Evolutionary conservation across 139 green algal species (phyloP).

Genomic region (Zygnema circumcarinatum): DNA sequence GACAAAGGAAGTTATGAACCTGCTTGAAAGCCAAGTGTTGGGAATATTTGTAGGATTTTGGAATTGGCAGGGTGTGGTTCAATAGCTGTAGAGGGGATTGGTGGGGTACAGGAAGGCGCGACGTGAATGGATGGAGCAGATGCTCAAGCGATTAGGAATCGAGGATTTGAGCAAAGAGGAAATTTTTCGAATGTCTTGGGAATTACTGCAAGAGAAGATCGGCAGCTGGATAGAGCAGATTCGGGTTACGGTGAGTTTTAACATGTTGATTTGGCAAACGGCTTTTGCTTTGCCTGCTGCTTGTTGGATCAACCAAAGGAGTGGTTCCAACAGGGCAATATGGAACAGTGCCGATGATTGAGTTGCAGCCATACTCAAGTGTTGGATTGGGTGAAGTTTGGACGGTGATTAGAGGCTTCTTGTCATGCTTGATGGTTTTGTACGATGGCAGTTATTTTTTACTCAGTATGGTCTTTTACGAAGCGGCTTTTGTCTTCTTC

Average conservation of each 20-base stretch:
- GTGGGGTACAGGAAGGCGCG: constrained; percentile 42
- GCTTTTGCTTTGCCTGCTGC: neutral
- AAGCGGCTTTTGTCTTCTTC: too few relatives aligned
- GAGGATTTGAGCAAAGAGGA: constrained; percentile 56
- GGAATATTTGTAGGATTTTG: too few relatives aligned
- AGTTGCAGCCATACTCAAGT: too few relatives aligned
- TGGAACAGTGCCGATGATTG: neutral
- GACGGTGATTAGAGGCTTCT: too few relatives aligned
- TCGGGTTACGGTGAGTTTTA: constrained; percentile 12
- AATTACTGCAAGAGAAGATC: constrained; percentile 51
- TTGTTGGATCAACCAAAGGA: constrained; percentile 1
- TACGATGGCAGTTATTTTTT: too few relatives aligned
- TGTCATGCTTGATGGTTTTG: too few relatives aligned
- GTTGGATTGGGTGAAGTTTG: too few relatives aligned
- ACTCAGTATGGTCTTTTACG: too few relatives aligned
- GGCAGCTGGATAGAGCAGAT: constrained; percentile 58
- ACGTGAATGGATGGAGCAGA: constrained; percentile 38
- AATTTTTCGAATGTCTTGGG: constrained; percentile 48
- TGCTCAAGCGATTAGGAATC: constrained; percentile 37
- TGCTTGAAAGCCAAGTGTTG: too few relatives aligned
- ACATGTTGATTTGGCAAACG: neutral
- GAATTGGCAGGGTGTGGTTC: too few relatives aligned
- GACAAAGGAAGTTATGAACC: neutral
- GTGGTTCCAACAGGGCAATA: neutral
- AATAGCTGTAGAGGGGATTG: too few relatives aligned